Evolutionary conservation across 2,329 filamentous ascomycete genomes (phyloP), one percentile per base, ranked within the genome.

Genomic region (Fusarium foetens): DNA sequence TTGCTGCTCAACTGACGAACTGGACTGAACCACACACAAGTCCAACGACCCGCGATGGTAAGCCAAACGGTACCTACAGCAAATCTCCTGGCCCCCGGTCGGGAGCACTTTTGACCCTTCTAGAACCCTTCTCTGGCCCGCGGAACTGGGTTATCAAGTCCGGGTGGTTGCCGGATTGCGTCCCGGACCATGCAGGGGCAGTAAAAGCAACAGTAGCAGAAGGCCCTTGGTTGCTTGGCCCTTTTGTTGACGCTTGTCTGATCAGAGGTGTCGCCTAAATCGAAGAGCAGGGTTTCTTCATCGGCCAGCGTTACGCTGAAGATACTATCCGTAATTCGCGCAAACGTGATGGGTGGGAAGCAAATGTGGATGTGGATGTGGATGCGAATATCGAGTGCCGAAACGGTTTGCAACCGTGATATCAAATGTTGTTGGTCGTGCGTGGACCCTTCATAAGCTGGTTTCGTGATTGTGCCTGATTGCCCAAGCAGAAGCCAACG

Each of bases 71-170:
- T 68, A 54, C 65, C 55, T 61, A 51, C 31, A 60, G 43, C 57
- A 48, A 63, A 67, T 54, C 49, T 65, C 62, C 62, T 42, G 61
- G 64, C 61, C 66, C 74, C 71, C 63, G 72, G 60, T 49, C 54
- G 43, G 68, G 61, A 68, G 68, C 55, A 64, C 65, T 53, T 65
- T 67, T 74, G 58, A 58, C 53, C 41, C 75, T 79, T 79, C 77
- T 79, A 79, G 77, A 79, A 79, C 68, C 43, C 68, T 78, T 79
- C 77, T 74, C 55, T 71, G 51, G 49, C 60, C 73, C 76, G 76
- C 75, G 77, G 76, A 78, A 77, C 74, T 72, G 70, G 75, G 71
- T 63, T 70, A 39, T 68, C 53, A 58, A 58, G 68, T 59, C 71
- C 72, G 72, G 54, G 48, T 66, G 70, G 67, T 72, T 58, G 59